Percentiles rank a stretch among this genome's conserved stretches.
Conservation (phyloP, 2,329 filamentous ascomycete species). For the Pseudocercospora vitis region DNA sequence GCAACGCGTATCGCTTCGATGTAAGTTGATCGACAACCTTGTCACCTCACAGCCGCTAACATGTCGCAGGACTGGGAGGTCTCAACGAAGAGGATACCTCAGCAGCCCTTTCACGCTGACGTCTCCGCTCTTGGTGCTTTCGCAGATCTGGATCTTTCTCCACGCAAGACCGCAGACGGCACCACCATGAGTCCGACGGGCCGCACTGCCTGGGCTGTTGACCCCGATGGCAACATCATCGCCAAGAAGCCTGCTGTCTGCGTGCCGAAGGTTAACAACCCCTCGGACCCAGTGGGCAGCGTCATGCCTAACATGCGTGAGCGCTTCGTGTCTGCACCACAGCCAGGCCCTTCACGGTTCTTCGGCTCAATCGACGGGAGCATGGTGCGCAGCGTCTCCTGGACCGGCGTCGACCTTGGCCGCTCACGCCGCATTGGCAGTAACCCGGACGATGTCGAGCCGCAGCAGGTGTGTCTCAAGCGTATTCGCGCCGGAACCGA, state of each 20-base stretch:
- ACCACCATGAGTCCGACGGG: constrained; percentile 29
- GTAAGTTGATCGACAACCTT: constrained; percentile 20
- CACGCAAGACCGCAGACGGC: constrained; percentile 1
- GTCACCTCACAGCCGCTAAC: constrained; percentile 14
- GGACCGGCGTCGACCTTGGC: neutral
- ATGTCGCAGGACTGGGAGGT: constrained; percentile 19
- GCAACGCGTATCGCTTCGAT: constrained; percentile 12
- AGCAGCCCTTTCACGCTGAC: neutral
- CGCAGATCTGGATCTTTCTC: neutral
- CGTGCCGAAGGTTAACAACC: constrained; percentile 21
- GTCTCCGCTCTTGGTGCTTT: neutral
- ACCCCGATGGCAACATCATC: constrained; percentile 22
- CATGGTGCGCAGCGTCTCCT: neutral
- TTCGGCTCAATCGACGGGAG: constrained; percentile 1
- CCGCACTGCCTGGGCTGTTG: constrained; percentile 30
- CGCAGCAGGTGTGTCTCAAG: constrained; percentile 42
- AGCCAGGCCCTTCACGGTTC: neutral
- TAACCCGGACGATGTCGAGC: constrained; percentile 20
- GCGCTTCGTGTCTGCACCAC: neutral
- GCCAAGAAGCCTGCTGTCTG: neutral
- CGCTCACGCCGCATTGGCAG: neutral
- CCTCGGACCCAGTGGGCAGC: neutral
- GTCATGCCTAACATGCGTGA: neutral
- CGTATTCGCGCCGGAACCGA: constrained; percentile 47
- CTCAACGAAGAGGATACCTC: constrained; percentile 1